phyloP scores from a whole-genome alignment of 768 basidiomycete species.

The Clathrus columnatus region DNA sequence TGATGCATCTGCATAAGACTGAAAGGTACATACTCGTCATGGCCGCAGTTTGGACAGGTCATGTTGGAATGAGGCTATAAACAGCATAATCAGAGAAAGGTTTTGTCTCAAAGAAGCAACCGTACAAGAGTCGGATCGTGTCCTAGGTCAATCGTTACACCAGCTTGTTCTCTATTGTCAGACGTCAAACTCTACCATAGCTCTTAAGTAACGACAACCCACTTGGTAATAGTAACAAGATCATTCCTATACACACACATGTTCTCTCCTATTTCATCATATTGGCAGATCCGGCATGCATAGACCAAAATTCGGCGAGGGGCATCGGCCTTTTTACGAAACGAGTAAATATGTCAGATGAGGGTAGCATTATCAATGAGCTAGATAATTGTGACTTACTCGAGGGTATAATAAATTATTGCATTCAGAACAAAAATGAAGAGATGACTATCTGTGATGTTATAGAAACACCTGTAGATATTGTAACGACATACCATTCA shows the following conservation, averaged over 20 bases:
- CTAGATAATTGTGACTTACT: constrained; percentile 14
- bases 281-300: constrained; percentile 83
- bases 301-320: constrained; percentile 81
- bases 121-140: constrained; percentile 81
- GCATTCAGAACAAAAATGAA: constrained; percentile 91
- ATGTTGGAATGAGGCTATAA: constrained; percentile 75
- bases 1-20: too few relatives aligned
- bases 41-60: constrained; percentile 70
- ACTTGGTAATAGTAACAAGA: constrained; percentile 90
- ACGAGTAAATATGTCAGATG: too few relatives aligned
- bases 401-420: constrained; percentile 87
- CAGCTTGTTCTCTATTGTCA: constrained; percentile 73
- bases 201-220: constrained; percentile 17
- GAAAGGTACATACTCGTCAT: constrained; percentile 69
- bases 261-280: constrained; percentile 79
- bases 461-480: too few relatives aligned
- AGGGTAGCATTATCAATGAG: background rate
- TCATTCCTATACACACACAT: constrained; percentile 92
- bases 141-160: constrained; percentile 81
- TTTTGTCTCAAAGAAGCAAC: constrained; percentile 12
- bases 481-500: too few relatives aligned
- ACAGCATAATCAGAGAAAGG: background rate
- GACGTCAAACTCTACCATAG: background rate
- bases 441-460: constrained; percentile 49
- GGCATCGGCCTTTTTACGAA: constrained; percentile 62